Conservation (phyloP, 768 basidiomycete species). For the Pholiota conissans region DNA sequence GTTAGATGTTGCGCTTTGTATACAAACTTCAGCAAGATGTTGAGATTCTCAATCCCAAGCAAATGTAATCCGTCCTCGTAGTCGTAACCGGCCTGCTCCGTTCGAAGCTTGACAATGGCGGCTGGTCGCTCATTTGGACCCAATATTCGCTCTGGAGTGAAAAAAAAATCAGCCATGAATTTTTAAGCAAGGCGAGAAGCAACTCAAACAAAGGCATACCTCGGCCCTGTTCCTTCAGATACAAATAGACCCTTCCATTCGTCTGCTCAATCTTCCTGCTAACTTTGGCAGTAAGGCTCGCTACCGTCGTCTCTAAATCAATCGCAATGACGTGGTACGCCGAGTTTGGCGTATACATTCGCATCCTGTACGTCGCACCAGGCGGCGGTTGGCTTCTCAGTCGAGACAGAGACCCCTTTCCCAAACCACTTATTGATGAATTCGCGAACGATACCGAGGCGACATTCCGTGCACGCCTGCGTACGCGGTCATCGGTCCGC, state of each 20-base stretch:
- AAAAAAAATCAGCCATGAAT: no score
- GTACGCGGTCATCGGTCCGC: not conserved
- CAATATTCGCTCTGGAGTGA: constrained; percentile 90
- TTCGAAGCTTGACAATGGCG: constrained; percentile 75
- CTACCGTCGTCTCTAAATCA: constrained; percentile 63
- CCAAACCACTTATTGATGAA: not conserved
- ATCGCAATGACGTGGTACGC: constrained; percentile 72
- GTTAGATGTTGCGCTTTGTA: constrained; percentile 79
- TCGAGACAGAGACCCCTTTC: constrained; percentile 1
- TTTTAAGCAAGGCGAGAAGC: no score
- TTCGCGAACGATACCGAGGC: constrained; percentile 7
- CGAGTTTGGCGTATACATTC: constrained; percentile 76
- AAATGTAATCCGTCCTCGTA: constrained; percentile 76
- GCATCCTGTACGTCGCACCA: constrained; percentile 48
- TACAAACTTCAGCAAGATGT: constrained; percentile 86
- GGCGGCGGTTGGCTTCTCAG: constrained; percentile 13
- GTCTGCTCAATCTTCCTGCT: constrained; percentile 58
- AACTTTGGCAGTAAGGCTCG: constrained; percentile 60
- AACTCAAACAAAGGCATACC: no score
- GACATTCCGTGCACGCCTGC: constrained; percentile 3
- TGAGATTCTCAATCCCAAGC: constrained; percentile 75
- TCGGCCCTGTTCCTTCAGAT: constrained; percentile 74
- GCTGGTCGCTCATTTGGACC: constrained; percentile 82
- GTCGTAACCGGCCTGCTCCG: constrained; percentile 90
- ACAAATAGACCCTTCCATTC: constrained; percentile 64